Evolutionary conservation across 176 grass and related monocot genomes (phyloP).

Genomic region (Musa troglodytarum): DNA sequence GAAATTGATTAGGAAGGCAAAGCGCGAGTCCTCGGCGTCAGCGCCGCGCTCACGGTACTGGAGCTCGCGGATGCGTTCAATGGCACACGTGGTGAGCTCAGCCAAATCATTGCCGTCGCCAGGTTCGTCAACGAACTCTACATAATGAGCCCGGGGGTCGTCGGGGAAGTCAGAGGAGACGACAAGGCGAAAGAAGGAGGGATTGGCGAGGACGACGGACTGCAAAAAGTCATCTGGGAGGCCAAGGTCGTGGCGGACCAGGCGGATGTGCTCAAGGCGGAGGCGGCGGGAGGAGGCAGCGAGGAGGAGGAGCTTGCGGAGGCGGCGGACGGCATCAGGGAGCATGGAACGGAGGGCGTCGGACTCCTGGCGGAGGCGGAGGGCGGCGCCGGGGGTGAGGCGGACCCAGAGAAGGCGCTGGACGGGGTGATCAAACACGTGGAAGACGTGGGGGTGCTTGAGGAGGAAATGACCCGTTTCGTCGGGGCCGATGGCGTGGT

Average conservation of each 20-base stretch:
- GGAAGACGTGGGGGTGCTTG: constrained; percentile 78
- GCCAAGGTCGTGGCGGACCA: constrained; percentile 54
- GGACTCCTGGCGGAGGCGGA: constrained; percentile 33
- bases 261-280: constrained; percentile 69
- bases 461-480: constrained; percentile 60
- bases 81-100: constrained; percentile 41
- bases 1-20: constrained; percentile 69
- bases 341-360: constrained; percentile 31
- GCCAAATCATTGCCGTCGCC: constrained; percentile 29
- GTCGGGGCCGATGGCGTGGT: constrained; percentile 41
- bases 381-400: constrained; percentile 62
- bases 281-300: constrained; percentile 43
- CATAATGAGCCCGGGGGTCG: constrained; percentile 34
- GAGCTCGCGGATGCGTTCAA: constrained; percentile 55
- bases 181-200: constrained; percentile 53
- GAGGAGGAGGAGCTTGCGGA: constrained; percentile 76
- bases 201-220: constrained; percentile 55
- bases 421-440: constrained; percentile 83
- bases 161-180: constrained; percentile 21
- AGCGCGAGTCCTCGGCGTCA: constrained; percentile 64
- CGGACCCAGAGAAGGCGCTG: constrained; percentile 66
- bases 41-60: constrained; percentile 53
- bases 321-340: constrained; percentile 31
- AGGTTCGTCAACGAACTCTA: constrained; percentile 43
- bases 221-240: constrained; percentile 76